A percentile compares a stretch with the other conserved stretches of the same genome.
Evolutionary conservation across 2,329 filamentous ascomycete species (phyloP).

Genomic region (Talaromyces sp.): DNA sequence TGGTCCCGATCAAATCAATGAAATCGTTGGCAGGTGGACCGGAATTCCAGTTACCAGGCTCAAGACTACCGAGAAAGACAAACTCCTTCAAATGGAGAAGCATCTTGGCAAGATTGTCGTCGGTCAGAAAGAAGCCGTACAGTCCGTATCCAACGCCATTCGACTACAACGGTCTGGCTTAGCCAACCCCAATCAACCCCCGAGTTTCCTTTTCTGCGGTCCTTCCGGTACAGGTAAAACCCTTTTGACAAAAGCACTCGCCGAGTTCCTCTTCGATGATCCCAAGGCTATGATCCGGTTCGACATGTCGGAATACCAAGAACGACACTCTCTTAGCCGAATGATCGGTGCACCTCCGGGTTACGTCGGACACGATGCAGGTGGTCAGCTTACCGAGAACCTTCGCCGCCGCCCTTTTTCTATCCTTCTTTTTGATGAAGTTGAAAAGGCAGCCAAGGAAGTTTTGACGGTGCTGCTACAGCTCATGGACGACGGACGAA

Average conservation of each 20-base stretch:
- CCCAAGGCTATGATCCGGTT: slow-evolving; percentile 97
- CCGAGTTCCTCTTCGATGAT: slow-evolving; percentile 97
- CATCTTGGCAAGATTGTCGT: slow-evolving; percentile 79
- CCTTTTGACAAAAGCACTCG: slow-evolving; percentile 89
- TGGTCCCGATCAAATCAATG: slow-evolving; percentile 96
- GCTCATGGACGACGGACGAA: slow-evolving; percentile 98
- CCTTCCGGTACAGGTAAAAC: slow-evolving; percentile 98
- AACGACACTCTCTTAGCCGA: slow-evolving; percentile 87
- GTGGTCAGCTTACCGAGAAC: slow-evolving; percentile 91
- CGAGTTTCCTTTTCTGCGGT: slow-evolving; percentile 97
- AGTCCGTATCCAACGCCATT: slow-evolving; percentile 91
- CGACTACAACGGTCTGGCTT: slow-evolving; percentile 91
- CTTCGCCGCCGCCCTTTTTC: slow-evolving; percentile 94
- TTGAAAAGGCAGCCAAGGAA: slow-evolving; percentile 98
- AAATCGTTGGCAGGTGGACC: slow-evolving; percentile 97
- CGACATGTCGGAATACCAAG: slow-evolving; percentile 99
- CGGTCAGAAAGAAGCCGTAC: slow-evolving; percentile 89
- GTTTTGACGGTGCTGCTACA: slow-evolving; percentile 95
- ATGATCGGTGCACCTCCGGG: slow-evolving; percentile 98
- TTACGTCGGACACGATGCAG: slow-evolving; percentile 94
- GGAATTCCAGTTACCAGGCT: slow-evolving; percentile 93
- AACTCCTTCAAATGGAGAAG: slow-evolving; percentile 95
- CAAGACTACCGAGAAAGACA: slow-evolving; percentile 94
- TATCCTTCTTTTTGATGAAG: slow-evolving; percentile 94
- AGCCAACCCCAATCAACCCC: slow-evolving; percentile 91